These are phyloP conservation scores for Pyropia yezoensis DNA, from an alignment of 23 red algal species.

Conservation along the genomic window DNA sequence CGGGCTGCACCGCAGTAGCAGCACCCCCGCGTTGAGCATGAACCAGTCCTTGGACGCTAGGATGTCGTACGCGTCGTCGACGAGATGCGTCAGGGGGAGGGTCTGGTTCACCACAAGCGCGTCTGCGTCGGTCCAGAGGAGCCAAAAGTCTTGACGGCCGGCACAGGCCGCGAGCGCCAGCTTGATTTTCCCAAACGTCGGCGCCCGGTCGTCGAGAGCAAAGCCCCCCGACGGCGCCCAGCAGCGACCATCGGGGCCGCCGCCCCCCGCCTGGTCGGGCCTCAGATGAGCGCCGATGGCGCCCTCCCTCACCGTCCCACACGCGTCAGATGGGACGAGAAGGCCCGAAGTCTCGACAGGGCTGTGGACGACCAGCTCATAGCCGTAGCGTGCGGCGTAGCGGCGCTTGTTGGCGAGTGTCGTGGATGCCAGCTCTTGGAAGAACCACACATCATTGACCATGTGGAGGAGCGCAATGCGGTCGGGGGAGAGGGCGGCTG, in stretches of 20 bases:
- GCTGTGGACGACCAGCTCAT: conserved; percentile 64
- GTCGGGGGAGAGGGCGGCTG: conserved; percentile 12
- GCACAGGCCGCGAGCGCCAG: conserved; percentile 70
- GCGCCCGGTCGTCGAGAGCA: conserved; percentile 40
- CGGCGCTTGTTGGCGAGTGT: conserved; percentile 64
- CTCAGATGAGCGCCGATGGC: too few species aligned
- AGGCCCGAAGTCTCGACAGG: conserved; percentile 62
- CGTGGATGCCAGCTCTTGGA: conserved; percentile 43
- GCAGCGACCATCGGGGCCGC: conserved; percentile 14
- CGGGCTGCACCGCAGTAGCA: conserved; percentile 56
- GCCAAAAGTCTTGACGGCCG: conserved; percentile 61
- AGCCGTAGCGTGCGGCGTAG: conserved; percentile 64
- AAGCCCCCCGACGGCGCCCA: conserved; percentile 21
- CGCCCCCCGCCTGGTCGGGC: conserved; percentile 4
- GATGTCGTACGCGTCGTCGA: conserved; percentile 82
- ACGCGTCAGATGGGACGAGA: conserved; percentile 13
- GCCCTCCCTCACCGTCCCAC: neutral
- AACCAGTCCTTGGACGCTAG: conserved; percentile 80
- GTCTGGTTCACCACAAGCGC: conserved; percentile 76
- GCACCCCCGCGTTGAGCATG: conserved; percentile 85
- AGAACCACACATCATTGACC: conserved; percentile 71
- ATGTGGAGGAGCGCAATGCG: conserved; percentile 64
- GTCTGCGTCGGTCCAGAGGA: conserved; percentile 85
- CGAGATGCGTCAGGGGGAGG: conserved; percentile 30
- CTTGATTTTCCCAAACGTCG: conserved; percentile 95